These are phyloP conservation scores for Botrytis elliptica DNA, from an alignment of 2,329 filamentous ascomycete species.

Conservation along the genomic window DNA sequence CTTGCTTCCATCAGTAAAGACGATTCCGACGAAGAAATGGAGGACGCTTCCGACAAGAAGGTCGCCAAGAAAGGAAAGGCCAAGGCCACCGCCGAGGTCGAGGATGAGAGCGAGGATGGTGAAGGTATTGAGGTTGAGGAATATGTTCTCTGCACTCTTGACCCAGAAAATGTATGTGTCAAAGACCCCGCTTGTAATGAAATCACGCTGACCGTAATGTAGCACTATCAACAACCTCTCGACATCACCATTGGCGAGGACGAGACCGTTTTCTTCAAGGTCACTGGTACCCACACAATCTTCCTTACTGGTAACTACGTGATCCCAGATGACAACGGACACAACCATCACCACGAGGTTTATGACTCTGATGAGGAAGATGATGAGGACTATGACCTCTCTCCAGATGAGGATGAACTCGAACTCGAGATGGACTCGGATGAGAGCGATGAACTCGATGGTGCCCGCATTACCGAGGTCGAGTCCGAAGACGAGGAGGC, in stretches of 20 bases:
- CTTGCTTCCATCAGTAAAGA: conserved; percentile 63
- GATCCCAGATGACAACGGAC: conserved; percentile 60
- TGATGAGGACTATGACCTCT: conserved; percentile 76
- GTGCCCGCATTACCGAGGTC: conserved; percentile 80
- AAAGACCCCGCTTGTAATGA: not conserved
- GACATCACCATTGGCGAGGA: conserved; percentile 88
- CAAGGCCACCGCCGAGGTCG: conserved; percentile 57
- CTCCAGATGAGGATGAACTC: conserved; percentile 76
- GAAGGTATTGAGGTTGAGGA: conserved; percentile 74
- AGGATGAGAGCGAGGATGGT: conserved; percentile 59
- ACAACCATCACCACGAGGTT: conserved; percentile 56
- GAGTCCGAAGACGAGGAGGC: conserved; percentile 75
- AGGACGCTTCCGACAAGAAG: conserved; percentile 62
- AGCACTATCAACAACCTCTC: conserved; percentile 94
- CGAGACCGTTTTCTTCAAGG: conserved; percentile 90
- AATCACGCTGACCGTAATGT: conserved; percentile 36
- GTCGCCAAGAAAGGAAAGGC: conserved; percentile 69
- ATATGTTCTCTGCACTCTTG: conserved; percentile 92
- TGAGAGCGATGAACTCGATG: conserved; percentile 75
- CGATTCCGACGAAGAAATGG: conserved; percentile 70
- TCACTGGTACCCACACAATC: conserved; percentile 84
- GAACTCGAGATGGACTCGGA: conserved; percentile 53
- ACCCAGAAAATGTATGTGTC: conserved; percentile 77
- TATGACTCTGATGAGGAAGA: conserved; percentile 62
- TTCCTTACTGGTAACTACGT: conserved; percentile 97